phyloP scores from a whole-genome alignment of 1,284 basidiomycete genomes.

The Tylopilus sp. region DNA sequence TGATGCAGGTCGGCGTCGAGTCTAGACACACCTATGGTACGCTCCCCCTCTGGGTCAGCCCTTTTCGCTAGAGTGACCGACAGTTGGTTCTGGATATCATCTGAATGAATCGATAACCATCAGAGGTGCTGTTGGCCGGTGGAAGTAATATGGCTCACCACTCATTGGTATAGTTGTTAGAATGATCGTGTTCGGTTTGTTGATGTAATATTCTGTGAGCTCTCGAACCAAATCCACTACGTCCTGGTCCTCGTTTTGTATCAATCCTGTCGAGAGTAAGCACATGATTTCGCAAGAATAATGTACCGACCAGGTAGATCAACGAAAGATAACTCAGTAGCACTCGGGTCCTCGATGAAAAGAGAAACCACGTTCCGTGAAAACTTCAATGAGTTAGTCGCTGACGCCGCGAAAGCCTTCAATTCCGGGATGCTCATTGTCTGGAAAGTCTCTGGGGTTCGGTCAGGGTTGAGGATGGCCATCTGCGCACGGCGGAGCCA shows the following conservation, averaged over 20 bases:
- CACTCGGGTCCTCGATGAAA: slow-evolving; percentile 55
- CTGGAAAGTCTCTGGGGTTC: slow-evolving; percentile 46
- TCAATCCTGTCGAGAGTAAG: slow-evolving; percentile 53
- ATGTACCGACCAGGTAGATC: slow-evolving; percentile 58
- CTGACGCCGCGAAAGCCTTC: slow-evolving; percentile 21
- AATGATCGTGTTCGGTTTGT: slow-evolving; percentile 61
- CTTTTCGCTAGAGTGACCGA: slow-evolving; percentile 64
- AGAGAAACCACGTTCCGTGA: slow-evolving; percentile 68
- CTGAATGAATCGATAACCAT: slow-evolving; percentile 43
- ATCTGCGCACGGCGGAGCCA: slow-evolving; percentile 69
- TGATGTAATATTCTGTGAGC: slow-evolving; percentile 60
- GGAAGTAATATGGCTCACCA: slow-evolving; percentile 48
- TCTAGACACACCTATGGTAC: slow-evolving; percentile 65
- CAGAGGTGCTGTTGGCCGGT: background rate
- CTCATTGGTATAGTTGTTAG: slow-evolving; percentile 72
- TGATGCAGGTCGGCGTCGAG: no score
- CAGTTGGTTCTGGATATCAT: slow-evolving; percentile 74
- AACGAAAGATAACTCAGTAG: slow-evolving; percentile 60
- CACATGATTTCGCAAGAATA: background rate
- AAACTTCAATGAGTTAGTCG: slow-evolving; percentile 50
- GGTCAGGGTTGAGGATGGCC: slow-evolving; percentile 62
- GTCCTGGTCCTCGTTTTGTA: slow-evolving; percentile 61
- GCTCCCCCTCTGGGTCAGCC: slow-evolving; percentile 61
- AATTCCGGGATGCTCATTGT: slow-evolving; percentile 46
- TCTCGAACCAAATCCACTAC: slow-evolving; percentile 58